Percentiles rank a stretch among this genome's conserved stretches.
Evolutionary conservation across 805 yeast genomes (phyloP).

Genomic region (Maudiozyma bulderi): DNA sequence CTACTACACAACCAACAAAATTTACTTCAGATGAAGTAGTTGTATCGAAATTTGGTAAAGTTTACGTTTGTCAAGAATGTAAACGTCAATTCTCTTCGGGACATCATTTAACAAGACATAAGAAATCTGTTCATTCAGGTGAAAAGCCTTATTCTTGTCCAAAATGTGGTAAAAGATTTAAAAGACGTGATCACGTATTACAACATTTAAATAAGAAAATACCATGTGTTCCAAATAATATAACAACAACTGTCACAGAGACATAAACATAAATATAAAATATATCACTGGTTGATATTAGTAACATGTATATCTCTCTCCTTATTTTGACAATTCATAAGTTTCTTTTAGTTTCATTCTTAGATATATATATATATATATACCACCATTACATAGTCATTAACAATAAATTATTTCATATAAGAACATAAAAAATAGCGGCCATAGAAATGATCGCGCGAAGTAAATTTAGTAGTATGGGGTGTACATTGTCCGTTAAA

Average conservation of each 20-base stretch:
- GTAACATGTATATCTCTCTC: background rate
- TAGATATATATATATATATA: no score
- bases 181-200: slow-evolving; percentile 31
- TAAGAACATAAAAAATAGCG: no score
- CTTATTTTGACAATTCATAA: no score
- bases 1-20: slow-evolving; percentile 17
- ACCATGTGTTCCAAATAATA: slow-evolving; percentile 19
- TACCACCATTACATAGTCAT: no score
- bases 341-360: no score
- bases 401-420: no score
- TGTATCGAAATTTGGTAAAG: slow-evolving; percentile 27
- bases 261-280: slow-evolving; percentile 7
- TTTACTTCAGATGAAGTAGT: slow-evolving; percentile 26
- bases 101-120: slow-evolving; percentile 31
- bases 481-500: no score
- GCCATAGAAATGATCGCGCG: no score
- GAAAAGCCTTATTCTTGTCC: slow-evolving; percentile 32
- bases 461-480: no score
- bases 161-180: slow-evolving; percentile 30
- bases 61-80: slow-evolving; percentile 30
- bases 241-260: background rate
- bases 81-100: slow-evolving; percentile 30
- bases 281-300: slow-evolving; percentile 1
- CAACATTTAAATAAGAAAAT: slow-evolving; percentile 31
- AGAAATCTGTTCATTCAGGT: slow-evolving; percentile 32